Base-by-base conservation (phyloP, 1,284 basidiomycete genomes). In the Wolfiporia cocos region DNA sequence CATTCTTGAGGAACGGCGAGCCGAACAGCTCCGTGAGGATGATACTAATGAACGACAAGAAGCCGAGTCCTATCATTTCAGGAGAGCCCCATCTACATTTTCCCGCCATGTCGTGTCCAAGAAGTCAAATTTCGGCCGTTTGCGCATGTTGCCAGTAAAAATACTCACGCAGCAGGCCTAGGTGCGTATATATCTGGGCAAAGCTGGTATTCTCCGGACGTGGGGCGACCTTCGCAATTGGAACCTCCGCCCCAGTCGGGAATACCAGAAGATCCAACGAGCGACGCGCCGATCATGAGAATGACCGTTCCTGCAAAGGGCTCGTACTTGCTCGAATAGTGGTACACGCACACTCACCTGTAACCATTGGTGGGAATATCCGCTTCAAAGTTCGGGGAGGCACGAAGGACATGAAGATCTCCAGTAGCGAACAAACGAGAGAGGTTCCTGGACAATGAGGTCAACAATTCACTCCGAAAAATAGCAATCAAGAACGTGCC, bases 191-290 rank as follows among this genome's bases (percentile, higher is more conserved):
- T 84, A 20, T 71, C 80, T 0, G 81, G 87, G 53, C 88, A 92
- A 1, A 88, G 66, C 43, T 67, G 59, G 59, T 83, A 89, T 39
- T 81, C 71, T 0, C 85, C 84, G 9, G 70, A 75, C 3, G 66
- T 65, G 1, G 85, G 84, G 14, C 77, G 70, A 1, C 53, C 47
- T 39, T 69, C 62, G 58, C 87, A 91, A 44, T 88, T 86, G 5
- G 81, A 77, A 6, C 88, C 87, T 35, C 89, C 89, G 18, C 82
- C 89, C 86, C 90, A 93, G 61, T 90, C 81, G 6, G 74, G 71
- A 23, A 86, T 78, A 1, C 89, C 90, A 7, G 81, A 84, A 1
- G 70, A 64, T 22, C 87, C 85, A 42, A 92, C 72, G 26, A 91
- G 74, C 1, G 78, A 81, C 0, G 81, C 77, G 3, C 90, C 87